Conservation (phyloP, 768 basidiomycete genomes). For the Suillus decipiens region DNA sequence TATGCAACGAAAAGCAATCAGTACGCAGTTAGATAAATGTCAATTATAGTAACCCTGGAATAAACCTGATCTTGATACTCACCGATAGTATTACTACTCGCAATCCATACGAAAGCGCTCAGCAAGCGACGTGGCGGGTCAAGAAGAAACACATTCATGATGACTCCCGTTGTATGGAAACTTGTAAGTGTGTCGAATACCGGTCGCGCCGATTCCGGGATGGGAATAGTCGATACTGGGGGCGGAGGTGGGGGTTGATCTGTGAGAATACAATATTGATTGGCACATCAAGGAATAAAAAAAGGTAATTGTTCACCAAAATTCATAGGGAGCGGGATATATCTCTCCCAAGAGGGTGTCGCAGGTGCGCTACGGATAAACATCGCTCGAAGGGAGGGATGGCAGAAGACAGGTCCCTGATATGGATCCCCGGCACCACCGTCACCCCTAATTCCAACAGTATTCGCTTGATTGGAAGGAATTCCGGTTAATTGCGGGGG, state of each 20-base stretch:
- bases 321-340: conserved; percentile 5
- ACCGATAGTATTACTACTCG: conserved; percentile 40
- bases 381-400: conserved; percentile 7
- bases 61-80: conserved; percentile 7
- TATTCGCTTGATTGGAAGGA: conserved; percentile 4
- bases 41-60: neutral
- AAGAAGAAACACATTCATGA: conserved; percentile 78
- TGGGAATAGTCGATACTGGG: neutral
- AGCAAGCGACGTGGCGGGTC: conserved; percentile 62
- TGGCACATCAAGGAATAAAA: neutral
- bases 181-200: conserved; percentile 59
- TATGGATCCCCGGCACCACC: conserved; percentile 5
- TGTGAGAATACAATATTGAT: neutral
- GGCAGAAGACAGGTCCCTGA: conserved; percentile 6
- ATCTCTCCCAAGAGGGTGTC: conserved; percentile 9
- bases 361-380: conserved; percentile 7
- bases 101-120: conserved; percentile 71
- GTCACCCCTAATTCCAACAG: conserved; percentile 6
- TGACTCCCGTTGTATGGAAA: conserved; percentile 65
- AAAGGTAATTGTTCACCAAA: neutral
- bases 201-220: conserved; percentile 36
- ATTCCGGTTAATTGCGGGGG: conserved; percentile 9
- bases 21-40: neutral
- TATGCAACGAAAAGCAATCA: conserved; percentile 19
- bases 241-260: conserved; percentile 2